Evolutionary conservation across 495 filamentous ascomycete species (phyloP).

Genomic region (Xylaria intraflava): DNA sequence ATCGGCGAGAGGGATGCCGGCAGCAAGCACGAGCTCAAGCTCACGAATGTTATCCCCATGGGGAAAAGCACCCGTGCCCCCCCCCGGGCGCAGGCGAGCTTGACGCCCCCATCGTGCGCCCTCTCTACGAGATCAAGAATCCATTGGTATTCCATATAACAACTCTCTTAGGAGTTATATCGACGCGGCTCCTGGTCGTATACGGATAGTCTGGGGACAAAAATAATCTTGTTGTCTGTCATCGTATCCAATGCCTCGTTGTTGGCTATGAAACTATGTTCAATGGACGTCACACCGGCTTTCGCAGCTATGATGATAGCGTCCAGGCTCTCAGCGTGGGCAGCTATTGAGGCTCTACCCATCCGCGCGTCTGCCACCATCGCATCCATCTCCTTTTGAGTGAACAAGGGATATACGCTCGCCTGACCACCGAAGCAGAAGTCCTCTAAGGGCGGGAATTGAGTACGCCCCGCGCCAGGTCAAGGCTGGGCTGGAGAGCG

Average conservation of each 20-base stretch:
- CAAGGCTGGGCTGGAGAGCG: conserved; percentile 33
- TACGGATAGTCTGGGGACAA: conserved; percentile 45
- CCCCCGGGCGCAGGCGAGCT: conserved; percentile 41
- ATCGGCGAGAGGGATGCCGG: conserved; percentile 44
- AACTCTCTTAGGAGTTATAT: conserved; percentile 2
- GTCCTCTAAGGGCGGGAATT: conserved; percentile 17
- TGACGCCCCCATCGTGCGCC: conserved; percentile 37
- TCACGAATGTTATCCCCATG: conserved; percentile 47
- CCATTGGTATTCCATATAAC: background rate
- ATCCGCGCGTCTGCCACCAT: conserved; percentile 42
- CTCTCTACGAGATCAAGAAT: conserved; percentile 29
- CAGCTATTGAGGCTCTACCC: conserved; percentile 37
- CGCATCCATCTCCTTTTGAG: conserved; percentile 45
- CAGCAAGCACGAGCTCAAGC: conserved; percentile 44
- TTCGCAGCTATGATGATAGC: conserved; percentile 40
- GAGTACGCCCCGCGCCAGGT: conserved; percentile 13
- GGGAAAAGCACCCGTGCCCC: conserved; percentile 46
- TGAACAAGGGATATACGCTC: conserved; percentile 37
- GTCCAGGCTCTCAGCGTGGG: conserved; percentile 37
- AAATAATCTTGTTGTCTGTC: conserved; percentile 35
- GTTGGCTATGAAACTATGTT: conserved; percentile 41
- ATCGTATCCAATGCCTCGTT: conserved; percentile 33
- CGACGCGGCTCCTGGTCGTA: conserved; percentile 20
- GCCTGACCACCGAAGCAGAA: conserved; percentile 30
- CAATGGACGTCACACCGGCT: conserved; percentile 46